Base-by-base conservation (phyloP, 1,284 basidiomycete species). In the Quambalaria eucalypti region DNA sequence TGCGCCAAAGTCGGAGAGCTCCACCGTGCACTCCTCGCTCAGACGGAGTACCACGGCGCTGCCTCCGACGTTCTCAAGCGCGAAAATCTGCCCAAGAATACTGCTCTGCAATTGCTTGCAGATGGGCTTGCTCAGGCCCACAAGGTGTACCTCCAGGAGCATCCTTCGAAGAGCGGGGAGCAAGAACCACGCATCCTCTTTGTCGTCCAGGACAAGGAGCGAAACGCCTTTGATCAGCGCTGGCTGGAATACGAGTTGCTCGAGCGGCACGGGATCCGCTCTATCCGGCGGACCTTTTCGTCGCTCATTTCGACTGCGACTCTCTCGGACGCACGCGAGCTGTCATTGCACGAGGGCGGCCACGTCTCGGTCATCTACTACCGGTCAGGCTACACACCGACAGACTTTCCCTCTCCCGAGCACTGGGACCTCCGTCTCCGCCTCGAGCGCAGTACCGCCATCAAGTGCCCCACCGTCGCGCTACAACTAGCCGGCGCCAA, bases 141-240 rank as follows among this genome's bases (percentile, higher is more conserved):
- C 76, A 77, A 79, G 46, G 85, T 85, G 9, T 96, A 93, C 71
- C 78, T 46, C 16, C 5, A 19, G 12, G 42, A 46, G 21, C n/a
- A n/a, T n/a, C n/a, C n/a, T n/a, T n/a, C n/a, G n/a, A n/a, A n/a
- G n/a, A 23, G 21, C 21, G 42, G 42, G 4, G 42, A 21, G 19
- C 47, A 38, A 16, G 31, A 44, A 25, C 36, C 42, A 25, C 50
- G 36, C 30, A 25, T 98, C 19, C 80, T 98, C 2, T 91, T 97
- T 66, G 88, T 97, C 4, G 84, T 90, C 0, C 92, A 95, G 71
- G 82, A 84, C 7, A 82, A 84, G 26, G 95, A 98, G 76, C 81
- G 92, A n/a, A 98, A 98, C 73, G 83, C 93, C 0, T 98, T 97
- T 72, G 93, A 98, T 73, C 95, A 98, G 76, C 82, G 86, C 4